Evolutionary conservation across 1,139 yeast species (phyloP).

Genomic region (Debaryomyces sp.): DNA sequence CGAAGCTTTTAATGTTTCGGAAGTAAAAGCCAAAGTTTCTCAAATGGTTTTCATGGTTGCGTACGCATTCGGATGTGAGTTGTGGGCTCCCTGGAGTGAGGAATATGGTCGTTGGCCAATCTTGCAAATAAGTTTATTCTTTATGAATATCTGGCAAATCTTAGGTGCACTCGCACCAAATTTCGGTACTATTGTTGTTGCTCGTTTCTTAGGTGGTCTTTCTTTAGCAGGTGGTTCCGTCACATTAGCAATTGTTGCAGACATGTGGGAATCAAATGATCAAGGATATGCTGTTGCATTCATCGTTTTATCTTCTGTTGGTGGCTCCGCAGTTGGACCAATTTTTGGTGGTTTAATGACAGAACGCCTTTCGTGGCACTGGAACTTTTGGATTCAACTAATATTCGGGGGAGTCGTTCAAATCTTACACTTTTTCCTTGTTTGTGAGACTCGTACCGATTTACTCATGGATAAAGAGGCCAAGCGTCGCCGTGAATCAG

Average conservation of each 20-base stretch:
- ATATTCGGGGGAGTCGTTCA: slow-evolving; percentile 35
- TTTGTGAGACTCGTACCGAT: slow-evolving; percentile 7
- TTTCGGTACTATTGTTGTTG: slow-evolving; percentile 29
- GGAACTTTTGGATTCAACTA: slow-evolving; percentile 42
- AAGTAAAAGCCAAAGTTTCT: slow-evolving; percentile 31
- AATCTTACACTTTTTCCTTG: slow-evolving; percentile 27
- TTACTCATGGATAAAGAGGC: slow-evolving; percentile 38
- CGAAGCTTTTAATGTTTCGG: slow-evolving; percentile 28
- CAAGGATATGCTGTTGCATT: slow-evolving; percentile 40
- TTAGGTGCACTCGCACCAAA: slow-evolving; percentile 36
- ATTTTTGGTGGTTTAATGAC: slow-evolving; percentile 37
- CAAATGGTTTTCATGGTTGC: slow-evolving; percentile 36
- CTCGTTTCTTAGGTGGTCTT: slow-evolving; percentile 30
- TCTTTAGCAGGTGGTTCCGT: slow-evolving; percentile 42
- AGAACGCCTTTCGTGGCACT: slow-evolving; percentile 27
- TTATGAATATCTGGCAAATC: slow-evolving; percentile 39
- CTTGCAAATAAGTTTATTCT: slow-evolving; percentile 31
- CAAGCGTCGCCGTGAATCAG: slow-evolving; percentile 29
- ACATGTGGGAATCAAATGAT: slow-evolving; percentile 37
- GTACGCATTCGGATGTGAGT: slow-evolving; percentile 40
- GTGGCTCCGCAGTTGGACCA: slow-evolving; percentile 39
- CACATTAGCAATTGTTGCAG: slow-evolving; percentile 41
- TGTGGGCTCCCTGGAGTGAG: slow-evolving; percentile 45
- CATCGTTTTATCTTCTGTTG: slow-evolving; percentile 38
- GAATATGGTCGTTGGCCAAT: slow-evolving; percentile 39